Conservation (phyloP, 2,329 filamentous ascomycete species). For the Lanzia echinophila region DNA sequence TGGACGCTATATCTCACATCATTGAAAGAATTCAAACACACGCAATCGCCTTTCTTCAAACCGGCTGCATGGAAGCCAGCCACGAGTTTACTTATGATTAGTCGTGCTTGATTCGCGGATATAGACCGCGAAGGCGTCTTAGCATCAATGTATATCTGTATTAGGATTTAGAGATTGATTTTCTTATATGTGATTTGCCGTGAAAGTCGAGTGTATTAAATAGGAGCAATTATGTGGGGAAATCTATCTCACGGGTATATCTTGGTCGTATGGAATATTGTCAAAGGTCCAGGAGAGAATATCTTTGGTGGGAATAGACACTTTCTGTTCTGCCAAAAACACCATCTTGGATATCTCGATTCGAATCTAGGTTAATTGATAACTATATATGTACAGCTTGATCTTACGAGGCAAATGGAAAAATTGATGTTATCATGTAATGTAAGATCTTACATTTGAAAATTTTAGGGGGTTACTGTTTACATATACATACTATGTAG, state of each 20-base stretch:
- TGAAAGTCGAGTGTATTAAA: neutral
- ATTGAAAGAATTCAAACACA: constrained; percentile 28
- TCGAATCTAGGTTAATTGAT: neutral
- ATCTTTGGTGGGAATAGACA: constrained; percentile 19
- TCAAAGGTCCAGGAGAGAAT: constrained; percentile 25
- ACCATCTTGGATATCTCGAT: neutral
- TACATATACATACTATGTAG: too few relatives aligned
- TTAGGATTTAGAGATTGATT: neutral
- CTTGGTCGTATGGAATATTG: constrained; percentile 16
- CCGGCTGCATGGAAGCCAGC: constrained; percentile 25
- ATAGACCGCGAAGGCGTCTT: constrained; percentile 20
- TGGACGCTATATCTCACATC: constrained; percentile 17
- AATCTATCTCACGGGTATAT: constrained; percentile 20
- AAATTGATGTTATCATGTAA: too few relatives aligned
- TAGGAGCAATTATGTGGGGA: neutral
- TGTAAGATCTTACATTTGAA: too few relatives aligned
- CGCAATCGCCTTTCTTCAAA: constrained; percentile 25
- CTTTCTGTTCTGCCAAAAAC: constrained; percentile 7
- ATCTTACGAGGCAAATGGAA: too few relatives aligned
- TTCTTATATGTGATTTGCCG: neutral
- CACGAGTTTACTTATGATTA: constrained; percentile 22
- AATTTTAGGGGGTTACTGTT: too few relatives aligned
- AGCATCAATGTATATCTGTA: constrained; percentile 25
- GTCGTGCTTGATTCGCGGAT: constrained; percentile 22
- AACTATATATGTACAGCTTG: too few relatives aligned